Conservation (phyloP, 495 filamentous ascomycete species). For the Niebla homalea region DNA sequence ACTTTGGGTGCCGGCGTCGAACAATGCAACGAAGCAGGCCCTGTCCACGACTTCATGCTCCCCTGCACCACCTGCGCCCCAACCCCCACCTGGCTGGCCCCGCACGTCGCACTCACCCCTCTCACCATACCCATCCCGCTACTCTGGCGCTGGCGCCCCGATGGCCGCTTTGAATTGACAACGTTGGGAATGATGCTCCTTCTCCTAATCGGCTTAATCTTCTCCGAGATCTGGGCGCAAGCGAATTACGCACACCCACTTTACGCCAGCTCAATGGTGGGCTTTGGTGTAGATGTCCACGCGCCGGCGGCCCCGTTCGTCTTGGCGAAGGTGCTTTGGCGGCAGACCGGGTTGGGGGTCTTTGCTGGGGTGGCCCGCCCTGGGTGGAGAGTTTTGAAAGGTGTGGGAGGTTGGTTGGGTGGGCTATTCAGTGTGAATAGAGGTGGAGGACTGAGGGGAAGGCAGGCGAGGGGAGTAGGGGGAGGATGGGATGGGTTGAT, state of each 20-base stretch:
- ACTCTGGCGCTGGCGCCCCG: slow-evolving; percentile 36
- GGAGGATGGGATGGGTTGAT: too few species aligned
- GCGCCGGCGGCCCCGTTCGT: slow-evolving; percentile 35
- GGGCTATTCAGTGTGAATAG: too few species aligned
- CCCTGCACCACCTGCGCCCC: slow-evolving; percentile 20
- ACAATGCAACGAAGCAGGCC: slow-evolving; percentile 15
- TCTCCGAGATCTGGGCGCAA: slow-evolving; percentile 37
- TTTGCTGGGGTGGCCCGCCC: too few species aligned
- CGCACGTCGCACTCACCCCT: slow-evolving; percentile 15
- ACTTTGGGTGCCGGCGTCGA: slow-evolving; percentile 1
- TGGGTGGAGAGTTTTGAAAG: too few species aligned
- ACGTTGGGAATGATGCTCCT: slow-evolving; percentile 39
- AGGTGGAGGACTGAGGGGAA: too few species aligned
- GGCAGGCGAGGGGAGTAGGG: too few species aligned
- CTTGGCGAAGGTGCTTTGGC: slow-evolving; percentile 34
- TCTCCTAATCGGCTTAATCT: slow-evolving; percentile 39
- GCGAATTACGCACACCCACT: slow-evolving; percentile 46
- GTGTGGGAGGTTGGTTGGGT: too few species aligned
- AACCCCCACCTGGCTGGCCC: neutral
- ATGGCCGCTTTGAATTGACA: slow-evolving; percentile 36
- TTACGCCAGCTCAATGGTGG: slow-evolving; percentile 28
- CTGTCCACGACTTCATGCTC: slow-evolving; percentile 17
- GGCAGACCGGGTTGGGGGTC: slow-evolving; percentile 9
- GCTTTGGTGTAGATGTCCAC: slow-evolving; percentile 33
- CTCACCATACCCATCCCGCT: slow-evolving; percentile 43